Evolutionary conservation across 768 basidiomycete genomes (phyloP).

Genomic region (Hypholoma fasciculare): DNA sequence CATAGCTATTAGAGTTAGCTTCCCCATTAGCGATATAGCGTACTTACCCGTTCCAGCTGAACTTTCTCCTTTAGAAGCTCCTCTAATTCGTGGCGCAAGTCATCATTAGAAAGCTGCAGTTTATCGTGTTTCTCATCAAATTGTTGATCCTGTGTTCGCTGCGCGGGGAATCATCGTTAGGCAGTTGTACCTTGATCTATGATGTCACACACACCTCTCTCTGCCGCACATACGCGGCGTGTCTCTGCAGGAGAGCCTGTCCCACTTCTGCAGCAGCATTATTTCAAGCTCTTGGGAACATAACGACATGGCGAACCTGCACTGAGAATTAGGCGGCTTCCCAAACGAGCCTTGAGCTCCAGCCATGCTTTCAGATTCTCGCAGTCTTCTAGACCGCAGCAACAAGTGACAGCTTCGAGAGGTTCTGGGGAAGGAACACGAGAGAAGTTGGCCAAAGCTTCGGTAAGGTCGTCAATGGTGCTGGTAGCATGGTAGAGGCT

Average conservation of each 20-base stretch:
- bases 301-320: constrained; percentile 62
- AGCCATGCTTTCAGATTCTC: constrained; percentile 65
- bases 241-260: constrained; percentile 81
- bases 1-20: background rate
- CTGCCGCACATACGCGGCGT: constrained; percentile 82
- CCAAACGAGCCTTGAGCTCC: constrained; percentile 65
- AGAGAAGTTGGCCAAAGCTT: constrained; percentile 71
- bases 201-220: constrained; percentile 51
- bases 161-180: constrained; percentile 14
- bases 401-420: constrained; percentile 51
- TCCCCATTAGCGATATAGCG: constrained; percentile 2
- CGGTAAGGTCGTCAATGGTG: constrained; percentile 80
- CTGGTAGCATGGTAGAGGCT: constrained; percentile 53
- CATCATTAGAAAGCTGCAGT: constrained; percentile 16
- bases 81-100: constrained; percentile 23
- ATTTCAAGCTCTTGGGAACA: constrained; percentile 1
- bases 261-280: constrained; percentile 73
- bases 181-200: background rate
- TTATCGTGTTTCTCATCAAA: constrained; percentile 10
- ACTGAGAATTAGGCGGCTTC: constrained; percentile 77
- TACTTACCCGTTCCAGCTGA: constrained; percentile 56
- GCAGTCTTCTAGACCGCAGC: constrained; percentile 67
- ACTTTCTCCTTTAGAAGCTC: constrained; percentile 59
- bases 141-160: constrained; percentile 15
- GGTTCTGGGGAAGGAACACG: constrained; percentile 75